A percentile compares a stretch with the other conserved stretches of the same genome.
These are phyloP conservation scores for Cercospora citrullina DNA, from an alignment of 2,329 filamentous ascomycete species.

Conservation along the genomic window DNA sequence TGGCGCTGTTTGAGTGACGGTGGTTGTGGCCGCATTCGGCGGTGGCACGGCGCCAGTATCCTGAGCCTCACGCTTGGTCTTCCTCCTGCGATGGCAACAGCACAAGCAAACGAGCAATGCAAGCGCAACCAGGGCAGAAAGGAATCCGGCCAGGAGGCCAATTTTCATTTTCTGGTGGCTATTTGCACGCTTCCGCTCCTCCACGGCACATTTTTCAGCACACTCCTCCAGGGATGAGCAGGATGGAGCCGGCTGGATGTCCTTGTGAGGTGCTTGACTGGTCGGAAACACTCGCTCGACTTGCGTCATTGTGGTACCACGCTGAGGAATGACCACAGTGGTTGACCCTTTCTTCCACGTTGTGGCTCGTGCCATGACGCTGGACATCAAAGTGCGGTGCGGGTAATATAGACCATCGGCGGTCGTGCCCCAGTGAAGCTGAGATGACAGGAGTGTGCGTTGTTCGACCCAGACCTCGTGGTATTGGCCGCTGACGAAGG, in stretches of 20 bases:
- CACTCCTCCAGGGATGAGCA: conserved; percentile 4
- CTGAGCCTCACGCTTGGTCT: background rate
- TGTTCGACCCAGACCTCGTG: background rate
- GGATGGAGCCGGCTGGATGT: background rate
- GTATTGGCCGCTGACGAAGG: background rate
- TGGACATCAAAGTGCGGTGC: conserved; percentile 6
- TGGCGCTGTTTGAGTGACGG: background rate
- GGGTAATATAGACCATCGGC: conserved; percentile 3
- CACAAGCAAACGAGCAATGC: conserved; percentile 9
- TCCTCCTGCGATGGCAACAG: conserved; percentile 5
- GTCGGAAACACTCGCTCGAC: background rate
- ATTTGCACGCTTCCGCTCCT: background rate
- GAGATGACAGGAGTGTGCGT: background rate
- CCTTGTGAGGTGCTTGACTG: background rate
- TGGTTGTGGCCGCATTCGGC: conserved; percentile 10
- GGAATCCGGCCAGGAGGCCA: background rate
- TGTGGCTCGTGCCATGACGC: background rate
- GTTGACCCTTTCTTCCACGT: background rate
- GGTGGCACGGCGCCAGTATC: background rate
- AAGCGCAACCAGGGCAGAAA: background rate
- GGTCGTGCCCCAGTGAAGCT: conserved; percentile 8
- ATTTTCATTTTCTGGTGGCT: background rate
- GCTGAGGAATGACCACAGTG: background rate
- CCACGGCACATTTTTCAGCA: background rate
- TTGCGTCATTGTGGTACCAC: background rate